Evolutionary conservation across 78 protist genomes (phyloP).

Genomic region (Anaeramoeba ignava): DNA sequence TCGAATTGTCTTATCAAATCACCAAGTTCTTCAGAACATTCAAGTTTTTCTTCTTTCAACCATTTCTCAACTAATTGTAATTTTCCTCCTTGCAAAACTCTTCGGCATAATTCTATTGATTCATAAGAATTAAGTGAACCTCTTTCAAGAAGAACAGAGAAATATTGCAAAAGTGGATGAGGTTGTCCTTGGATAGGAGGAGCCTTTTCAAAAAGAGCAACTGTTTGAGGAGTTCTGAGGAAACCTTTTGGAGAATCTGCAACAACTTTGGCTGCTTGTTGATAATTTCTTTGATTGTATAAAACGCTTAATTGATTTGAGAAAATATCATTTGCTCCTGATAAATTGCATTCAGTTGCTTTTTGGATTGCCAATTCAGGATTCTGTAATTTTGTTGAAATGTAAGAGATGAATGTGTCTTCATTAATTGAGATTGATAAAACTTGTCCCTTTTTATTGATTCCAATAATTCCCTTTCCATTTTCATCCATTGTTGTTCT

Average conservation of each 20-base stretch:
- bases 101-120: constrained; percentile 82
- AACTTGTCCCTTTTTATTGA: constrained; percentile 73
- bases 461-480: constrained; percentile 73
- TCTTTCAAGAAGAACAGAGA: constrained; percentile 74
- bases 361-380: constrained; percentile 63
- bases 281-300: constrained; percentile 39
- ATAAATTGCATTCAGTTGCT: constrained; percentile 74
- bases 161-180: constrained; percentile 80
- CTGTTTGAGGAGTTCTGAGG: constrained; percentile 83
- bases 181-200: too few species aligned
- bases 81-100: constrained; percentile 73
- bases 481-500: constrained; percentile 51
- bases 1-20: constrained; percentile 62
- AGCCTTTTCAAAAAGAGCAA: constrained; percentile 65
- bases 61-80: constrained; percentile 71
- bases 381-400: constrained; percentile 52
- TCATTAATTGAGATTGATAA: constrained; percentile 62
- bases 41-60: constrained; percentile 88
- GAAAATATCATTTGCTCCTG: constrained; percentile 86
- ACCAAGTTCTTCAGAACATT: constrained; percentile 92
- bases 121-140: constrained; percentile 78
- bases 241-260: constrained; percentile 79
- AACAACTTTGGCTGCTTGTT: constrained; percentile 85
- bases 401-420: constrained; percentile 67
- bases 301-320: constrained; percentile 59